Evolutionary conservation across 495 filamentous ascomycete genomes (phyloP), one percentile per base, ranked within the genome.

Genomic region (Rhypophila decipiens): DNA sequence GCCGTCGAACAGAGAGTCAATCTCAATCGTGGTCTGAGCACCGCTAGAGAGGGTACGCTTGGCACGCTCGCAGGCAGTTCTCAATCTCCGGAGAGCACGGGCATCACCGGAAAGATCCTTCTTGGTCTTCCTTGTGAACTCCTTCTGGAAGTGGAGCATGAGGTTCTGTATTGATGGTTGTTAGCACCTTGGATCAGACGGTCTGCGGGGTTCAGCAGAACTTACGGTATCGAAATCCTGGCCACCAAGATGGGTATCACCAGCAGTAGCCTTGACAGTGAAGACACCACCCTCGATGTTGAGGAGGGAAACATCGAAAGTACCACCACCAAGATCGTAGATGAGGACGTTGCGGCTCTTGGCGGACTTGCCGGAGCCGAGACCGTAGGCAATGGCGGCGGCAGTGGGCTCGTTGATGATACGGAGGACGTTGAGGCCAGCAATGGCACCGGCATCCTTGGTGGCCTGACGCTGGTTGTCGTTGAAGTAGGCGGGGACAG

Each of bases 401-500:
- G 93, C 93, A 34, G 93, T 96, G 43, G 93, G 93, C 78, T 96
- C 93, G 81, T 98, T 96, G 77, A 96, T 96, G 79, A 96, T 96
- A 80, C 93, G 93, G 72, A 96, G 90, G 49, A 96, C 87, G 75
- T 98, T 96, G 46, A 98, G 80, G 65, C 91, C 93, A 56, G 91
- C 82, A 67, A 98, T 98, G 66, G 91, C 85, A 80, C 93, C 93
- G 58, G 93, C 87, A 67, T 98, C 93, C 80, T 98, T 98, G 71
- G 93, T 98, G 49, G 93, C 90, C 74, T 96, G 91, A 72, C 91
- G 88, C 76, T 98, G 93, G 60, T 90, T 94, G 81, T 96, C 93
- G 78, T 96, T 98, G 87, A 98, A 98, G 79, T 98, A 98, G 64
- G 91, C 93, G 19, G 93, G 91, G 51, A 98, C 91, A 54, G 91